phyloP scores from a whole-genome alignment of 148 eudicot genomes.

The Persicaria maculosa region DNA sequence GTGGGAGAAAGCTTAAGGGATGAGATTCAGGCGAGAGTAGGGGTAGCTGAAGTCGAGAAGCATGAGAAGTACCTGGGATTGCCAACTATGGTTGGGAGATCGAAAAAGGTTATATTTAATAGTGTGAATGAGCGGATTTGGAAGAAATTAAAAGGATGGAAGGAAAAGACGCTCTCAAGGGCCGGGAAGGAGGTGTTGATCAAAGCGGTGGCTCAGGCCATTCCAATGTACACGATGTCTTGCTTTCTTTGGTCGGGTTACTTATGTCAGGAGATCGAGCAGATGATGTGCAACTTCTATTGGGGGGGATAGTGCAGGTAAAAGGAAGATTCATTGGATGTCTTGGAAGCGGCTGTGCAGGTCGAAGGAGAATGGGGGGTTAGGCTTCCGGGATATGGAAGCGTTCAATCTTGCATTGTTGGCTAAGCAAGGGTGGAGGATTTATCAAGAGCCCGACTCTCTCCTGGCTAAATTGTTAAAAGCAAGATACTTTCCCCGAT shows the following conservation, averaged over 20 bases:
- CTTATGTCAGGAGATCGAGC: not conserved
- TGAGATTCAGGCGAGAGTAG: not conserved
- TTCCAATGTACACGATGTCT: not conserved
- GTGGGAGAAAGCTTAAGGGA: not conserved
- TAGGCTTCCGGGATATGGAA: too few relatives aligned
- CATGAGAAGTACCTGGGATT: not conserved
- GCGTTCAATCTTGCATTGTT: too few relatives aligned
- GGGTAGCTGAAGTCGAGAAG: not conserved
- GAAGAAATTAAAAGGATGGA: not conserved
- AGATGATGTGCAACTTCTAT: not conserved
- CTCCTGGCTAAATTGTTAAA: too few relatives aligned
- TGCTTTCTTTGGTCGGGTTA: not conserved
- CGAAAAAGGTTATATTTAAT: not conserved
- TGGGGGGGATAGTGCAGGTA: too few relatives aligned
- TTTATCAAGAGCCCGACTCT: too few relatives aligned
- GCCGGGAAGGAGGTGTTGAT: not conserved
- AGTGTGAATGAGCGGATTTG: too few relatives aligned
- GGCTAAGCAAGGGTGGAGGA: too few relatives aligned
- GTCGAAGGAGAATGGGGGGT: too few relatives aligned
- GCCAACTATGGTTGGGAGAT: not conserved
- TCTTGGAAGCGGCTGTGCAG: too few relatives aligned
- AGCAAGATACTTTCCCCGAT: too few relatives aligned
- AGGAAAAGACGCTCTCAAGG: not conserved
- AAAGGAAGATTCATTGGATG: too few relatives aligned
- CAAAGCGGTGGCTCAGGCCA: not conserved